Conservation (phyloP, 176 grass and related monocot species). For the Juncus inflexus region DNA sequence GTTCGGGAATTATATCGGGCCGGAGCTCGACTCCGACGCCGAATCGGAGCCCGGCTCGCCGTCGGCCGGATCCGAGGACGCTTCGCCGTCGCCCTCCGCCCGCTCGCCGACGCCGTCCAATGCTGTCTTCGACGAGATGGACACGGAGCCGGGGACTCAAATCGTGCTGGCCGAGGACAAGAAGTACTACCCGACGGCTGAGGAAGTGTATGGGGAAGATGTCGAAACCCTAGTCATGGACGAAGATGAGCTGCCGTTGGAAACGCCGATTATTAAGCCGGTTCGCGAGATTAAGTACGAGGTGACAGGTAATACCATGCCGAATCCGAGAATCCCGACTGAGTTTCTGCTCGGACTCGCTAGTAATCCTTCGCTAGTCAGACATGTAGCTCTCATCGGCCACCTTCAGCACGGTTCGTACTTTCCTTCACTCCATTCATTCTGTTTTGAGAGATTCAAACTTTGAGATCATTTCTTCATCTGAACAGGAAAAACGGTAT, state of each 20-base stretch:
- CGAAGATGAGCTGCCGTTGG: constrained; percentile 91
- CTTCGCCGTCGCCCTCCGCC: constrained; percentile 34
- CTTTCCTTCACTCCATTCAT: not conserved
- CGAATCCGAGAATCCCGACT: constrained; percentile 67
- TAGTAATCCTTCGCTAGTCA: constrained; percentile 71
- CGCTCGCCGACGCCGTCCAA: constrained; percentile 45
- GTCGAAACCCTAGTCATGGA: constrained; percentile 99
- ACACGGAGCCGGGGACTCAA: constrained; percentile 42
- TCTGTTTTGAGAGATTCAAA: not conserved
- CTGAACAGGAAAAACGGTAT: constrained; percentile 61
- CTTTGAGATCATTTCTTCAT: not conserved
- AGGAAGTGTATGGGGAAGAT: constrained; percentile 91
- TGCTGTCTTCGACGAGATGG: constrained; percentile 46
- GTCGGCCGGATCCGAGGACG: constrained; percentile 40
- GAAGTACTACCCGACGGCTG: constrained; percentile 98
- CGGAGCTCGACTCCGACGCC: constrained; percentile 73
- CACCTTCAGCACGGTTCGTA: constrained; percentile 73
- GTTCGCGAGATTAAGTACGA: constrained; percentile 68
- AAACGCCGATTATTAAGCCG: constrained; percentile 82
- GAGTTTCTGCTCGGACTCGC: constrained; percentile 96
- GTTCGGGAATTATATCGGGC: constrained; percentile 99
- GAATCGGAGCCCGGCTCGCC: constrained; percentile 31
- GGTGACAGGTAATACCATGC: constrained; percentile 57
- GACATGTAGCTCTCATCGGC: constrained; percentile 74
- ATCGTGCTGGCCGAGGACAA: constrained; percentile 98